Conservation (phyloP, 2,329 filamentous ascomycete genomes). For the Pseudogymnoascus sp. region DNA sequence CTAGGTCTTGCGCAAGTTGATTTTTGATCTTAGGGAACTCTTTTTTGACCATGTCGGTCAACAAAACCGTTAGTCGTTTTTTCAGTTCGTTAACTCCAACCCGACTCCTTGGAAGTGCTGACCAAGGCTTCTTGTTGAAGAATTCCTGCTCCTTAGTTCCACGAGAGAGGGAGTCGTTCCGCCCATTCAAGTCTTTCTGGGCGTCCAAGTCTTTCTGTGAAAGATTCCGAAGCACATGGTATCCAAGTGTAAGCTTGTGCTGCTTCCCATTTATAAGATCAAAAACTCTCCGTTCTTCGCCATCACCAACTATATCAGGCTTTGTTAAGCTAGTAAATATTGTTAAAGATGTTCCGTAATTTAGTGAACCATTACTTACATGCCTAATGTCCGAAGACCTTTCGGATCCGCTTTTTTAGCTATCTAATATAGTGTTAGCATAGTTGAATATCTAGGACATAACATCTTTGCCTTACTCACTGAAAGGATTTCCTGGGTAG, state of each 20-base stretch:
- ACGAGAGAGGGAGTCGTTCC: constrained; percentile 5
- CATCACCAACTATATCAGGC: neutral
- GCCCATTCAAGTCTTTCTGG: neutral
- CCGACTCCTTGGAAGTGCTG: constrained; percentile 8
- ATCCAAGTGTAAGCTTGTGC: constrained; percentile 14
- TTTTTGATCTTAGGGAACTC: constrained; percentile 15
- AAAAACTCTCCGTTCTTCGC: neutral
- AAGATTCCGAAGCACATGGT: constrained; percentile 17
- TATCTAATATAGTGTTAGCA: neutral
- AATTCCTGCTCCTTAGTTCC: constrained; percentile 10
- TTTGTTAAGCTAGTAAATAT: constrained; percentile 4
- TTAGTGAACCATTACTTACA: neutral
- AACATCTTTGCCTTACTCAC: neutral
- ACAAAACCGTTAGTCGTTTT: constrained; percentile 11
- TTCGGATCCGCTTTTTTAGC: constrained; percentile 13
- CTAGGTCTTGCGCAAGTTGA: constrained; percentile 10
- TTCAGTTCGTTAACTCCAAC: constrained; percentile 13
- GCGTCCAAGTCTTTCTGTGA: neutral
- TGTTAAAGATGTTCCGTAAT: neutral
- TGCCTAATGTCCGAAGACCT: constrained; percentile 12
- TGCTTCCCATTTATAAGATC: constrained; percentile 13
- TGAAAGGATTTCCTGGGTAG: constrained; percentile 13
- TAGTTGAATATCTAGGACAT: neutral
- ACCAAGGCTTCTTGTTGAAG: constrained; percentile 11
- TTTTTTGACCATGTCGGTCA: constrained; percentile 11